Percentiles rank a stretch among this genome's conserved stretches.
Evolutionary conservation across 345 rosid genomes (phyloP).

Genomic region (Sonneratia caseolaris): DNA sequence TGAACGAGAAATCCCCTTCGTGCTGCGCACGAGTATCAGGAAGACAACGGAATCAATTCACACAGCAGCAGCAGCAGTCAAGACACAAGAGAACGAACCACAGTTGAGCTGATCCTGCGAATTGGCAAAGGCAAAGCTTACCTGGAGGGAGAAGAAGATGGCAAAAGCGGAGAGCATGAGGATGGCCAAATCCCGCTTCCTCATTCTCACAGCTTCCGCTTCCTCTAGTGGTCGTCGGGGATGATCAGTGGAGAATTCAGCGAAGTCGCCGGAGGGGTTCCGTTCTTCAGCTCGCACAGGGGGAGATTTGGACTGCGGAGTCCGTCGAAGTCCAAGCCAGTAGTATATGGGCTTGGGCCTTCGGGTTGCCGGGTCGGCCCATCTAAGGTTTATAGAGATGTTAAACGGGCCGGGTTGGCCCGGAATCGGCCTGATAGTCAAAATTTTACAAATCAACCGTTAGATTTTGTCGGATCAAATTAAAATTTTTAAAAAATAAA

Average conservation of each 20-base stretch:
- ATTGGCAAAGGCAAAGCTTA: constrained; percentile 7
- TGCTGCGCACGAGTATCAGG: constrained; percentile 31
- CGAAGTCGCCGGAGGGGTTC: background rate
- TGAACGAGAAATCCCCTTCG: constrained; percentile 94
- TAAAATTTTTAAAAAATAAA: too few species aligned
- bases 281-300: background rate
- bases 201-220: constrained; percentile 31
- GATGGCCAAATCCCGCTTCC: constrained; percentile 93
- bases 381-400: background rate
- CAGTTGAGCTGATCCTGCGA: background rate
- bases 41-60: background rate
- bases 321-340: background rate
- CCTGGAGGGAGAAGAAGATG: constrained; percentile 99
- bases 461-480: too few species aligned
- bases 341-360: constrained; percentile 7
- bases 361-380: constrained; percentile 2
- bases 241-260: background rate
- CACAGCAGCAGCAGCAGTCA: background rate
- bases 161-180: constrained; percentile 96
- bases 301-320: background rate
- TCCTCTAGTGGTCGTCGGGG: background rate
- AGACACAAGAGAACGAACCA: background rate
- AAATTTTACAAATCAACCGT: too few species aligned
- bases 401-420: too few species aligned
- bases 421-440: too few species aligned